A percentile compares a stretch with the other conserved stretches of the same genome.
Conservation (phyloP, 2,329 filamentous ascomycete genomes). For the Phyllosticta ampelicida region DNA sequence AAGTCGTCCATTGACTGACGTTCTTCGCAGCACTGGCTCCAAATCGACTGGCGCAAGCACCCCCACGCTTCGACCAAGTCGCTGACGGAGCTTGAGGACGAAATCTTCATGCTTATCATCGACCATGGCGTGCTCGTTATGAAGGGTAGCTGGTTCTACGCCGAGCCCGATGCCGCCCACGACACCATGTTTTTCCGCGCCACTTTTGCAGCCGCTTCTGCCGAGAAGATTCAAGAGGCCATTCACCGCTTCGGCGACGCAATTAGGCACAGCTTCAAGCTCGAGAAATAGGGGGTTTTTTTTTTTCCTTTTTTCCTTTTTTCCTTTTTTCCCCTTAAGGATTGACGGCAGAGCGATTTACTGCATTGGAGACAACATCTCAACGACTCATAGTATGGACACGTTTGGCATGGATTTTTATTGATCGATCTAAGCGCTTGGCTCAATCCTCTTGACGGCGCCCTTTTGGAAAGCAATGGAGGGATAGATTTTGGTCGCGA, state of each 20-base stretch:
- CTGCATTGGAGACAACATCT: not conserved
- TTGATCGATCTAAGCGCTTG: not conserved
- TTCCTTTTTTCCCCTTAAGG: no score
- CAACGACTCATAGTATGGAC: not conserved
- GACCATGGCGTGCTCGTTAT: constrained; percentile 69
- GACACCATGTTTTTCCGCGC: constrained; percentile 74
- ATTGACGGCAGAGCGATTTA: no score
- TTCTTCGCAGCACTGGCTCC: constrained; percentile 54
- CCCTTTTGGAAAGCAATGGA: not conserved
- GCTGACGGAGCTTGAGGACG: constrained; percentile 63
- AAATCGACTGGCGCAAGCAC: constrained; percentile 55
- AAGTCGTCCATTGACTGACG: constrained; percentile 7
- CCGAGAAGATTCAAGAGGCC: constrained; percentile 39
- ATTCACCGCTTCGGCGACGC: constrained; percentile 60
- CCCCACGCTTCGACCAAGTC: constrained; percentile 42
- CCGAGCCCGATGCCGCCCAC: constrained; percentile 50
- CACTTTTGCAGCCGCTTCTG: constrained; percentile 72
- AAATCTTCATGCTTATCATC: constrained; percentile 71
- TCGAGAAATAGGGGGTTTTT: constrained; percentile 22
- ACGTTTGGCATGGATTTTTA: not conserved
- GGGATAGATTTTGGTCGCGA: not conserved
- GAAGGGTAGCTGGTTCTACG: constrained; percentile 83
- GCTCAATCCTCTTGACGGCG: not conserved
- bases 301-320: no score
- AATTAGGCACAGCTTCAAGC: constrained; percentile 50